Evolutionary conservation across 116 monocot genomes (phyloP), one percentile per base, ranked within the genome.

Genomic region (Trichopus zeylanicus): DNA sequence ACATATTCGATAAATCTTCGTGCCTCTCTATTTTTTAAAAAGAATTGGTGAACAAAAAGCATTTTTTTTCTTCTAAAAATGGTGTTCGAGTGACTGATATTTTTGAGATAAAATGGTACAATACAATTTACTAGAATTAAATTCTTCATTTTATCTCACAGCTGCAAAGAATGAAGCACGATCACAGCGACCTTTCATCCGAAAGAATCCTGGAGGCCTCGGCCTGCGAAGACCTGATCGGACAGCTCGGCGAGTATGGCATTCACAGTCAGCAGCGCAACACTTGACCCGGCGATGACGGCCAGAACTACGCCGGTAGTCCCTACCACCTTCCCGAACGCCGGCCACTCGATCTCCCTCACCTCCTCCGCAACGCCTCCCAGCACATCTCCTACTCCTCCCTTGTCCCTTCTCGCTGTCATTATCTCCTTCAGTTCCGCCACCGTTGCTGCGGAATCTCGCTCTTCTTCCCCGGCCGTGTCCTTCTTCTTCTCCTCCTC

Each of bases 301-400:
- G 79, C 81, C 16, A 97, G 63, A 1, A 97, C 97, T 15, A 97
- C 84, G 12, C 97, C 91, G 9, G 97, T 97, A 52, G 87, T 97
- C 22, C 87, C 84, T 60, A 97, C 55, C 1, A 97, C 91, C 70
- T 73, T 90, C 53, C 81, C 73, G 51, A 90, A 84, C 30, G 58
- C 61, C 61, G 91, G 95, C 95, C 95, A 97, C 81, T 97, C 91
- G 67, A 97, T 84, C 79, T 81, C 79, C 19, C 51, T 51, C 24
- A 97, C 63, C 70, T 90, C 91, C 70, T 81, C 85, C 56, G 49
- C 65, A 31, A 90, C 95, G 5, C 95, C 90, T 5, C 46, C 67
- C 63, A 72, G 65, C 63, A 73, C 53, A 32, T n/a, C 62, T 48
- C 1, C 19, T 62, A 26, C 28, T 51, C n/a, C 64, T 46, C 56